Percentiles rank a stretch among this genome's conserved stretches.
phyloP scores from a whole-genome alignment of 2,329 filamentous ascomycete species.

The Thelonectria discophora region DNA sequence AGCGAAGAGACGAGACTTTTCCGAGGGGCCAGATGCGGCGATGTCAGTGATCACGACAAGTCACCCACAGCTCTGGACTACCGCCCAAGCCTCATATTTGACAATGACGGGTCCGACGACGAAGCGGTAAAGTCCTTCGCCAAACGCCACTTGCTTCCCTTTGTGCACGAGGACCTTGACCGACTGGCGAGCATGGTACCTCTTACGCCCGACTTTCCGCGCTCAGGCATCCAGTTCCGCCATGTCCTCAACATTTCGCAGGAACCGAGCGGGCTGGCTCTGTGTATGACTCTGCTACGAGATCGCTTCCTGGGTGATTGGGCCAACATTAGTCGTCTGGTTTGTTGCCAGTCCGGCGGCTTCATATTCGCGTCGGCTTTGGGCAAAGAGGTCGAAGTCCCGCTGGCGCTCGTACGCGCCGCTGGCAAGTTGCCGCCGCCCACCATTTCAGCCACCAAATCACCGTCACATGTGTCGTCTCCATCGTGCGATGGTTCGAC shows the following conservation, averaged over 20 bases:
- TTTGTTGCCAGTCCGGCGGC: no score
- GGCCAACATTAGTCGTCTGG: no score
- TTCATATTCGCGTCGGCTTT: no score
- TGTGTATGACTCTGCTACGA: no score
- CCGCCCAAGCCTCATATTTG: constrained; percentile 55
- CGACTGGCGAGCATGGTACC: constrained; percentile 61
- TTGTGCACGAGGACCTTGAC: constrained; percentile 56
- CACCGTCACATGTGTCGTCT: no score
- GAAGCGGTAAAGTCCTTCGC: constrained; percentile 53
- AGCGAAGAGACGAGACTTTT: constrained; percentile 51
- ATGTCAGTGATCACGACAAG: neutral
- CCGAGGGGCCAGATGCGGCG: constrained; percentile 36
- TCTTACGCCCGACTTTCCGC: constrained; percentile 60
- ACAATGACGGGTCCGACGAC: constrained; percentile 58
- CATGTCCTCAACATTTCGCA: constrained; percentile 57
- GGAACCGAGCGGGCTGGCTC: no score
- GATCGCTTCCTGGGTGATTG: no score
- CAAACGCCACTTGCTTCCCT: constrained; percentile 52
- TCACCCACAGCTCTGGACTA: constrained; percentile 41
- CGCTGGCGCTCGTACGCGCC: constrained; percentile 12
- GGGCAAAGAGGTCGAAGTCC: no score
- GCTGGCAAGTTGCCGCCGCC: no score
- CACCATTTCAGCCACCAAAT: no score
- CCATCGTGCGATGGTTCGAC: no score
- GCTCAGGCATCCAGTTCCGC: constrained; percentile 60